A percentile compares a stretch with the other conserved stretches of the same genome.
Evolutionary conservation across 2,329 filamentous ascomycete species (phyloP).

Genomic region (Penicillium psychrosexuale): DNA sequence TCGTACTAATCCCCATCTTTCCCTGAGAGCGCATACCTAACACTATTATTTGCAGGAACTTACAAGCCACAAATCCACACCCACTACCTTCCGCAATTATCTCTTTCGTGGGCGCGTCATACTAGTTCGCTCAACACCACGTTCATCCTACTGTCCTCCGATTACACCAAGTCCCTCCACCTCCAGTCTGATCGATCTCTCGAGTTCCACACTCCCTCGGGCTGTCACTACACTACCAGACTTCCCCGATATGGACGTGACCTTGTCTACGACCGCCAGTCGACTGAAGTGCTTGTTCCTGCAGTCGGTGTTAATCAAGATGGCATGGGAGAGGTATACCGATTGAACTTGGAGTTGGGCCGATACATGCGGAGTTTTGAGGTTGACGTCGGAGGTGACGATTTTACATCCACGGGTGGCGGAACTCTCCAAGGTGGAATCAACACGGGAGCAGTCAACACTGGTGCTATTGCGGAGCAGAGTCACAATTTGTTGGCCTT

Average conservation of each 20-base stretch:
- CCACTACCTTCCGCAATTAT: conserved; percentile 90
- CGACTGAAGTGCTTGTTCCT: conserved; percentile 81
- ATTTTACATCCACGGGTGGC: conserved; percentile 62
- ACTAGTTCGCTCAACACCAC: conserved; percentile 89
- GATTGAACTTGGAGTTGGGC: conserved; percentile 85
- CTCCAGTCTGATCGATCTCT: conserved; percentile 87
- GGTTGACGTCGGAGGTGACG: conserved; percentile 82
- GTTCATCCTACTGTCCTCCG: conserved; percentile 80
- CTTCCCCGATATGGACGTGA: conserved; percentile 91
- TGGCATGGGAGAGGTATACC: conserved; percentile 85
- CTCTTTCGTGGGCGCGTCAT: conserved; percentile 89
- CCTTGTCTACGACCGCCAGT: conserved; percentile 75
- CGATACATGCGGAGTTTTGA: conserved; percentile 94
- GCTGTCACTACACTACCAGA: conserved; percentile 83
- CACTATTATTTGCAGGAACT: conserved; percentile 46
- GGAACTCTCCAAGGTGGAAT: conserved; percentile 83
- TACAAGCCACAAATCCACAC: conserved; percentile 85
- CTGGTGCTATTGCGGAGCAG: conserved; percentile 78
- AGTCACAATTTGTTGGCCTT: conserved; percentile 91
- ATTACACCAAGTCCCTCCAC: conserved; percentile 93
- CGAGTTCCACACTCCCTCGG: conserved; percentile 87
- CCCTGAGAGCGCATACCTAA: conserved; percentile 13
- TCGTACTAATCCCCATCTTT: conserved; percentile 31
- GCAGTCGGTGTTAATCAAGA: conserved; percentile 83
- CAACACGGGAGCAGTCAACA: conserved; percentile 79